Evolutionary conservation across 495 filamentous ascomycete genomes (phyloP).

Genomic region (Xylaria intraflava): DNA sequence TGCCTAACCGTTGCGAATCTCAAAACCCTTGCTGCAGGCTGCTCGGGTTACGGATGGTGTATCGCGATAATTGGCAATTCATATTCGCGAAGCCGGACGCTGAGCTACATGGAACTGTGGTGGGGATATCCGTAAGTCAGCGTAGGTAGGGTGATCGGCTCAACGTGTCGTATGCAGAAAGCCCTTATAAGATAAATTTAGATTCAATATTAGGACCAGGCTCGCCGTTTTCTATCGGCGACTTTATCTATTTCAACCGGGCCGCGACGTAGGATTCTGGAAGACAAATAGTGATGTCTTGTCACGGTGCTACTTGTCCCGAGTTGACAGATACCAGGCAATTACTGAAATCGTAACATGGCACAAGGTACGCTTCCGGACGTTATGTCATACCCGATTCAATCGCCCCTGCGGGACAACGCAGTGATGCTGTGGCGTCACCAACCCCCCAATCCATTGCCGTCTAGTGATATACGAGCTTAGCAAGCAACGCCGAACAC

Average conservation of each 20-base stretch:
- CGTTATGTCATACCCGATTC: not conserved
- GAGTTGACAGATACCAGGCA: not conserved
- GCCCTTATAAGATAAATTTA: not conserved
- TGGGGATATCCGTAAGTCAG: slow-evolving; percentile 7
- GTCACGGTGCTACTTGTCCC: not conserved
- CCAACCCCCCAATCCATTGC: not conserved
- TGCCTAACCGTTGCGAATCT: not conserved
- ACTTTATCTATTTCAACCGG: not conserved
- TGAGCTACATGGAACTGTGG: slow-evolving; percentile 1
- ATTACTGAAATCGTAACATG: not conserved
- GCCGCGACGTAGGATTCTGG: not conserved
- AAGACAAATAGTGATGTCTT: not conserved
- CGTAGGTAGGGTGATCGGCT: not conserved
- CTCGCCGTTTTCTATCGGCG: not conserved
- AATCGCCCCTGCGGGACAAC: not conserved
- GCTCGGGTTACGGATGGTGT: not conserved
- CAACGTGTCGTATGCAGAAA: not conserved
- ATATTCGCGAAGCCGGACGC: not conserved
- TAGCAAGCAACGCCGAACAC: not conserved
- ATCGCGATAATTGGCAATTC: not conserved
- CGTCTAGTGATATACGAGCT: not conserved
- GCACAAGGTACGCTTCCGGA: not conserved
- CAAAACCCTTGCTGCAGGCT: not conserved
- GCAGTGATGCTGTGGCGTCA: not conserved
- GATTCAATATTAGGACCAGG: not conserved